Evolutionary conservation across 495 filamentous ascomycete species (phyloP), one percentile per base, ranked within the genome.

Genomic region (Tuber melanosporum): DNA sequence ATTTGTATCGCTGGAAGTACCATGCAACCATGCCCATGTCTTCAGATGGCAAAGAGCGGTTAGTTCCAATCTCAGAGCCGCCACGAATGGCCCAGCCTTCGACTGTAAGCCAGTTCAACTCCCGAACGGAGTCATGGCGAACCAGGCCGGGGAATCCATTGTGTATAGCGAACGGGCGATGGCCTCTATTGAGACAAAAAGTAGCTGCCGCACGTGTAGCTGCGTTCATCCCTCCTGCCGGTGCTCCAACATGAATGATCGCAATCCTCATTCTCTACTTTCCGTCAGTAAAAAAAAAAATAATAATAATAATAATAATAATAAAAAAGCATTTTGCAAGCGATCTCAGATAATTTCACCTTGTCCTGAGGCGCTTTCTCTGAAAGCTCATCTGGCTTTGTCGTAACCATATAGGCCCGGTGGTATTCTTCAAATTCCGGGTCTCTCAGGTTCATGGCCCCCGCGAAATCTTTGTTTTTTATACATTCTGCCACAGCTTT

Each of bases 171-270:
- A 97, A 82, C 1, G 96, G 92, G 47, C 92, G 93, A 83, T 99
- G 96, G 9, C 96, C 96, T 75, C 95, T 91, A n/a, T 92, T 91
- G 46, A 96, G 85, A 83, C 95, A 98, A 86, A 97, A 99, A n/a
- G 93, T 93, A 17, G 97, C 94, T 17, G 93, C 95, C 26, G 94
- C 95, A 73, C 96, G 91, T 26, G 97, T 97, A 36, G 96, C 95
- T 69, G 94, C 93, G 85, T 99, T 99, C 91, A 99, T 98, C 83
- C 96, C 96, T 82, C 95, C 96, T n/a, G 96, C 96, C 9, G 96
- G 96, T 43, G 96, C 96, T 79, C 96, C 96, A 75, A 99, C 94
- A 82, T 99, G 97, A 83, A 99, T 92, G 78, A 98, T 95, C 10
- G 92, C 95, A 81, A 99, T 93, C 52, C 90, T 90, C 93, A 98